Percentiles rank a stretch among this genome's conserved stretches.
phyloP scores from a whole-genome alignment of 495 filamentous ascomycete species.

The Rhypophila decipiens region DNA sequence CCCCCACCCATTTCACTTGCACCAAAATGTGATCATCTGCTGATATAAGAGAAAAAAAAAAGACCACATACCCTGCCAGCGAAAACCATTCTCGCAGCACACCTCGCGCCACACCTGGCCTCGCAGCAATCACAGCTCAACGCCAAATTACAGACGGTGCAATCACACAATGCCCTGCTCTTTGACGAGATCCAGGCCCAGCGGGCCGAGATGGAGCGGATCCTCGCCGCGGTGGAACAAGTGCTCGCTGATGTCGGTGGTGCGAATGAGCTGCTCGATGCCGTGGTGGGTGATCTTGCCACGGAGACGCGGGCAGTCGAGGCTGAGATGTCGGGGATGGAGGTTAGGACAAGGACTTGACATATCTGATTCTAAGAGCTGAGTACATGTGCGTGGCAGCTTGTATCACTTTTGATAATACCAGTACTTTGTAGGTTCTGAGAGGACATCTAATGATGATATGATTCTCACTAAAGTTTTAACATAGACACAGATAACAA shows the following conservation, averaged over 20 bases:
- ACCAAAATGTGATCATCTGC: not conserved
- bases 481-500: too few species aligned
- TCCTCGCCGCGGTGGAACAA: slow-evolving; percentile 59
- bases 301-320: slow-evolving; percentile 43
- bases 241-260: slow-evolving; percentile 65
- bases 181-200: slow-evolving; percentile 58
- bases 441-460: too few species aligned
- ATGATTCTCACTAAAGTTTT: too few species aligned
- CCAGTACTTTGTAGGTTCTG: too few species aligned
- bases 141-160: slow-evolving; percentile 51
- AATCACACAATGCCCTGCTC: slow-evolving; percentile 58
- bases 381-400: too few species aligned
- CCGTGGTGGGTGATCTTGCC: slow-evolving; percentile 40
- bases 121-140: slow-evolving; percentile 56
- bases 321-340: slow-evolving; percentile 22
- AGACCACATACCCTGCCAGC: slow-evolving; percentile 78
- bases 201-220: slow-evolving; percentile 62
- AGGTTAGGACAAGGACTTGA: too few species aligned
- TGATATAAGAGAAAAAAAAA: not conserved
- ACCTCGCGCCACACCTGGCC: slow-evolving; percentile 61
- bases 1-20: not conserved
- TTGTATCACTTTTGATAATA: too few species aligned
- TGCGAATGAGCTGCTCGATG: slow-evolving; percentile 44
- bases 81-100: slow-evolving; percentile 56
- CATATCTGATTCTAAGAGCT: too few species aligned